Percentiles rank a stretch among this genome's conserved stretches.
phyloP scores from a whole-genome alignment of 768 basidiomycete genomes.

The Mycena metata region DNA sequence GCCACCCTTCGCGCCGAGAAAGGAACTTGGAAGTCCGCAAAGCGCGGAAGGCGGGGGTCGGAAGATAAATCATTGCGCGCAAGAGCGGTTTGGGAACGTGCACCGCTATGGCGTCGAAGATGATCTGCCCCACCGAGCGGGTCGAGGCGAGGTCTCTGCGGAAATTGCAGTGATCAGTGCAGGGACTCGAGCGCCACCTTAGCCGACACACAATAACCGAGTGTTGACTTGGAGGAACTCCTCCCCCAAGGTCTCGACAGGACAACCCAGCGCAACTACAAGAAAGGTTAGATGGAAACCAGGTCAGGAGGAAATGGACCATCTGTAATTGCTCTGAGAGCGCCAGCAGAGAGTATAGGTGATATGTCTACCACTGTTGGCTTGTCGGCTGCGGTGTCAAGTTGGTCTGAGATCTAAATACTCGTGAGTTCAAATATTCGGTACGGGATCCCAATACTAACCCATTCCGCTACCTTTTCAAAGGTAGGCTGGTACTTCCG shows the following conservation, averaged over 20 bases:
- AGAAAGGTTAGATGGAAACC: slow-evolving; percentile 8
- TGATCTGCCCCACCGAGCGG: slow-evolving; percentile 10
- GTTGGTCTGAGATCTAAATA: slow-evolving; percentile 19
- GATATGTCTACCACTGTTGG: slow-evolving; percentile 14
- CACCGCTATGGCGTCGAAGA: slow-evolving; percentile 26
- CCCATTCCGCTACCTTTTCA: slow-evolving; percentile 13
- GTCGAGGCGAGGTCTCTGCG: slow-evolving; percentile 24
- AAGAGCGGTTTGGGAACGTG: slow-evolving; percentile 25
- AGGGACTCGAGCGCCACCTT: background rate
- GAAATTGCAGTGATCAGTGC: background rate
- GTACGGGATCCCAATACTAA: background rate
- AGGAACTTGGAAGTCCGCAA: slow-evolving; percentile 20
- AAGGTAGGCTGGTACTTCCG: slow-evolving; percentile 22
- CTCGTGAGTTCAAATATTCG: background rate
- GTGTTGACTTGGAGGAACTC: slow-evolving; percentile 20
- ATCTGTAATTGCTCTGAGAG: slow-evolving; percentile 25
- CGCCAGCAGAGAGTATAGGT: slow-evolving; percentile 20
- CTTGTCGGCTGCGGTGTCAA: slow-evolving; percentile 6
- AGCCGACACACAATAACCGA: slow-evolving; percentile 19
- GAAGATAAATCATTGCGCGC: slow-evolving; percentile 13
- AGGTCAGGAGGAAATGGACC: slow-evolving; percentile 10
- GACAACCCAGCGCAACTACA: slow-evolving; percentile 25
- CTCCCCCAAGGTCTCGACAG: slow-evolving; percentile 7
- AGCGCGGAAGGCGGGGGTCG: slow-evolving; percentile 27
- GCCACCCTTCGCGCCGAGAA: slow-evolving; percentile 21